Evolutionary conservation across 371 early-diverging fungal species (phyloP).

Genomic region (Lichtheimia hyalospora): DNA sequence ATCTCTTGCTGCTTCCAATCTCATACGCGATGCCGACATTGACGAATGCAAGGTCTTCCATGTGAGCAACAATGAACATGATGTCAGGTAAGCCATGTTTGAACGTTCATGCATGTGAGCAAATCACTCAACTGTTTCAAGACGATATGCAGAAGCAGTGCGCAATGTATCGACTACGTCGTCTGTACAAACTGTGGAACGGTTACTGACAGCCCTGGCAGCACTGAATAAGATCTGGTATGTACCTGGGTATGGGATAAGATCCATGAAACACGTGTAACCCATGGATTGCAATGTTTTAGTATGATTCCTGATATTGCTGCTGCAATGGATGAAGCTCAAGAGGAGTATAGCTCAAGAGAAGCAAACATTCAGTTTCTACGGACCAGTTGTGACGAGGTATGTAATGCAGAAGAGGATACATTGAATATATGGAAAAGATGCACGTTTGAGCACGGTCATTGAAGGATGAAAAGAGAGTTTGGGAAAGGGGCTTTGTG

Average conservation of each 20-base stretch:
- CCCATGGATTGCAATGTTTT: not conserved
- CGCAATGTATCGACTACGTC: not conserved
- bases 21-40: not conserved
- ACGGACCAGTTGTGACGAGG: not conserved
- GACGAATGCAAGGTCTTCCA: not conserved
- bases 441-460: no score
- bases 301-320: not conserved
- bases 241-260: not conserved
- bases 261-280: not conserved
- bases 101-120: not conserved
- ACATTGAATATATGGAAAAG: no score
- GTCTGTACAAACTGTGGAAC: not conserved
- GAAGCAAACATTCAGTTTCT: not conserved
- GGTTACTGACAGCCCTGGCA: not conserved
- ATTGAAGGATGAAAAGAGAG: no score
- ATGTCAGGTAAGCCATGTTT: not conserved
- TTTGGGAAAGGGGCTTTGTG: no score
- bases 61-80: slow-evolving; percentile 2
- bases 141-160: not conserved
- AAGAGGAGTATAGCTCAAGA: not conserved
- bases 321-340: not conserved
- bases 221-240: not conserved
- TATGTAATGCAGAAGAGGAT: not conserved
- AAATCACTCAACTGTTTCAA: not conserved
- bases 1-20: not conserved